These are phyloP conservation scores for Rhizopus microsporus DNA, from an alignment of 371 early-diverging fungal species.

Conservation along the genomic window DNA sequence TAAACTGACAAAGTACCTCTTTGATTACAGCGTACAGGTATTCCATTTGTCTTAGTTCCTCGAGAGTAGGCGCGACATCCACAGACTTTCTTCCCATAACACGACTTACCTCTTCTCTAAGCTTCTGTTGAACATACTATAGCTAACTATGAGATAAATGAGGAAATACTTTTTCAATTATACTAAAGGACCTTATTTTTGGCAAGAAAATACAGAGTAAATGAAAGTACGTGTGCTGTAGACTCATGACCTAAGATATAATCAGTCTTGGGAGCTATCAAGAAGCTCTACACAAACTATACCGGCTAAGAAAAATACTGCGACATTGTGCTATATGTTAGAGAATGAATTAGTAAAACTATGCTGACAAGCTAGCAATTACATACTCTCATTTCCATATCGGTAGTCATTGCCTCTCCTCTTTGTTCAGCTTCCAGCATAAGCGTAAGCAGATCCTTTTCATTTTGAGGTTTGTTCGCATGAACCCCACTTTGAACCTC, in stretches of 20 bases:
- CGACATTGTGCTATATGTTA: slow-evolving; percentile 16
- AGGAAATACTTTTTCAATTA: slow-evolving; percentile 10
- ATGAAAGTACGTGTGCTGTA: slow-evolving; percentile 21
- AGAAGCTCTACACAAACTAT: slow-evolving; percentile 6
- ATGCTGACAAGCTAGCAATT: not conserved
- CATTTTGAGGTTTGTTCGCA: slow-evolving; percentile 12
- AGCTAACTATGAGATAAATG: slow-evolving; percentile 7
- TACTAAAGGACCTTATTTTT: slow-evolving; percentile 37
- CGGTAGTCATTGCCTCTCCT: slow-evolving; percentile 9
- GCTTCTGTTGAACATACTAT: slow-evolving; percentile 49
- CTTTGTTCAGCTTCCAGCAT: slow-evolving; percentile 18
- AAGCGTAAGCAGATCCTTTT: slow-evolving; percentile 21
- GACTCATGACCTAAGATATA: slow-evolving; percentile 16
- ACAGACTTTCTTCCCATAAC: slow-evolving; percentile 46
- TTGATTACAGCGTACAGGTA: slow-evolving; percentile 47
- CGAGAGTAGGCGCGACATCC: slow-evolving; percentile 47
- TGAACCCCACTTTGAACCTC: slow-evolving; percentile 4
- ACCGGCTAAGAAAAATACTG: slow-evolving; percentile 31
- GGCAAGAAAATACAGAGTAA: slow-evolving; percentile 22
- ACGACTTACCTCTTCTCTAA: slow-evolving; percentile 48
- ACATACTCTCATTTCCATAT: slow-evolving; percentile 16
- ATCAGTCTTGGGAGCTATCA: not conserved
- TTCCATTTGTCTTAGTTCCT: slow-evolving; percentile 39
- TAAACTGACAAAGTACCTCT: slow-evolving; percentile 17
- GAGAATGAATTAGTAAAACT: not conserved